Percentiles rank a stretch among this genome's conserved stretches.
phyloP scores from a whole-genome alignment of 768 basidiomycete species.

The Boletus fagicola region DNA sequence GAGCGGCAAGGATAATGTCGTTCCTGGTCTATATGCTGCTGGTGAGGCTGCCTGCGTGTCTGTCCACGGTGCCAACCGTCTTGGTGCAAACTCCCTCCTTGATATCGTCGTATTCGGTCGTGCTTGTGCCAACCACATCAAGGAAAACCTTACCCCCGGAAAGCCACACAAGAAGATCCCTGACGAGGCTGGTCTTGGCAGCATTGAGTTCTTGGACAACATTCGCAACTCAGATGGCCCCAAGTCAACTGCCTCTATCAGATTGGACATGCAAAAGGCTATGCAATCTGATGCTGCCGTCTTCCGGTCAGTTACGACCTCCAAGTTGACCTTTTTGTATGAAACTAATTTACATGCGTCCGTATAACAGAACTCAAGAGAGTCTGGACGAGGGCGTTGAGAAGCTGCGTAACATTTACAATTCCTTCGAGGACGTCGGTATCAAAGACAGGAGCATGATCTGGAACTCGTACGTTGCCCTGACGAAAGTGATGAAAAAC shows the following conservation, averaged over 20 bases:
- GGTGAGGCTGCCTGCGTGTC: conserved; percentile 99
- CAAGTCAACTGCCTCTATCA: conserved; percentile 84
- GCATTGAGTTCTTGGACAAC: conserved; percentile 85
- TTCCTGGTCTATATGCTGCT: conserved; percentile 96
- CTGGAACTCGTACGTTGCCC: conserved; percentile 89
- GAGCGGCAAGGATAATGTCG: conserved; percentile 88
- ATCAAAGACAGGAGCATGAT: conserved; percentile 99
- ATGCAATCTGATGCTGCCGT: conserved; percentile 99
- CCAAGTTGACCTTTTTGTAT: background rate
- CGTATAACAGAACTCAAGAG: conserved; percentile 65
- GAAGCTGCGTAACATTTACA: conserved; percentile 84
- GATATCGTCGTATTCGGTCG: conserved; percentile 99
- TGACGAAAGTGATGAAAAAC: conserved; percentile 1
- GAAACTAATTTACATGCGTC: conserved; percentile 3
- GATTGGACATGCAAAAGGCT: conserved; percentile 97
- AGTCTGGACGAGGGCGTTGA: conserved; percentile 90
- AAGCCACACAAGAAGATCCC: conserved; percentile 88
- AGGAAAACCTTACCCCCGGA: conserved; percentile 84
- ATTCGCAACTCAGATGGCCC: conserved; percentile 81
- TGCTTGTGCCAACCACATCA: conserved; percentile 98
- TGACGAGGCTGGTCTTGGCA: conserved; percentile 80
- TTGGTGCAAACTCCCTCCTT: conserved; percentile 97
- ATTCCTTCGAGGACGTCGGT: conserved; percentile 85
- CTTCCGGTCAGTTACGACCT: conserved; percentile 61
- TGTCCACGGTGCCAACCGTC: conserved; percentile 98